Conservation (phyloP, 495 filamentous ascomycete species). For the Bryoglossum gracile region DNA sequence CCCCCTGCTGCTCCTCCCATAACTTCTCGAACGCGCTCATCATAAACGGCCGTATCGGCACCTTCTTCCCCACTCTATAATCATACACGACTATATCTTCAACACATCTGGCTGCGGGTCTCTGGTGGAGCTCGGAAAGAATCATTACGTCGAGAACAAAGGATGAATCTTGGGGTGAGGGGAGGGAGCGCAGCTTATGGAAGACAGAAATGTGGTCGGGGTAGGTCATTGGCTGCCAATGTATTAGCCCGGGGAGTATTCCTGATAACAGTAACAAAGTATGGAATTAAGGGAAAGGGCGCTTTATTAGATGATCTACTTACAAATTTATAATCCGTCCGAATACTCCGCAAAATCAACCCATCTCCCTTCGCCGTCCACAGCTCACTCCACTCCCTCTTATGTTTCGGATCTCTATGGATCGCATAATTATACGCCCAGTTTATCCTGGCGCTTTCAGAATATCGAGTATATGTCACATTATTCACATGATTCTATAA, state of each 20-base stretch:
- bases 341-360: slow-evolving; percentile 74
- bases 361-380: slow-evolving; percentile 59
- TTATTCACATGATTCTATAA: slow-evolving; percentile 83
- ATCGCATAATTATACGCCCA: slow-evolving; percentile 73
- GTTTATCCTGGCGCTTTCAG: slow-evolving; percentile 76
- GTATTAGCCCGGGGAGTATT: background rate
- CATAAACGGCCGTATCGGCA: slow-evolving; percentile 59
- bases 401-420: slow-evolving; percentile 58
- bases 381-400: slow-evolving; percentile 62
- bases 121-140: slow-evolving; percentile 70
- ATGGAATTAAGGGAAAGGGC: background rate
- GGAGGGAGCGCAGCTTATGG: slow-evolving; percentile 61
- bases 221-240: slow-evolving; percentile 72
- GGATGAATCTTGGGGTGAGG: slow-evolving; percentile 25
- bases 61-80: slow-evolving; percentile 54
- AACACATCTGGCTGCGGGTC: slow-evolving; percentile 67
- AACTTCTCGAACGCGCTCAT: slow-evolving; percentile 55
- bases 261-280: background rate
- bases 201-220: slow-evolving; percentile 84
- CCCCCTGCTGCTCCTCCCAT: slow-evolving; percentile 59
- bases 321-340: slow-evolving; percentile 89
- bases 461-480: slow-evolving; percentile 74
- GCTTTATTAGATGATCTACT: slow-evolving; percentile 21
- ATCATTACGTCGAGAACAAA: slow-evolving; percentile 53
- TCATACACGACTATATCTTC: slow-evolving; percentile 87